Percentiles rank a stretch among this genome's conserved stretches.
phyloP scores from a whole-genome alignment of 345 rosid species.

The Eucalyptus tenuipes region DNA sequence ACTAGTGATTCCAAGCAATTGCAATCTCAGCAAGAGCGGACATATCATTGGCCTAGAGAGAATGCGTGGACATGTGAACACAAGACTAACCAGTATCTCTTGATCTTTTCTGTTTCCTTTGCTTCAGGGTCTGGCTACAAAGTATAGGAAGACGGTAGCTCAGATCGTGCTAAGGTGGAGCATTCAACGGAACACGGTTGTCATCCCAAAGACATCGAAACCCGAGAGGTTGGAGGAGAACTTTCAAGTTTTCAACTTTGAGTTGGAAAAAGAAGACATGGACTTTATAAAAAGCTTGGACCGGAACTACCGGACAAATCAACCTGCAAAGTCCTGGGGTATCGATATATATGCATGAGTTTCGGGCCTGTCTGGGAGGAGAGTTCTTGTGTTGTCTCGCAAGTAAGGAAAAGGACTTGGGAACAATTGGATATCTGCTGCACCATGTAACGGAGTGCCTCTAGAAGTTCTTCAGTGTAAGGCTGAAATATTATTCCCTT shows the following conservation, averaged over 20 bases:
- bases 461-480: neutral
- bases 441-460: neutral
- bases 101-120: neutral
- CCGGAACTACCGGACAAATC: slow-evolving; percentile 62
- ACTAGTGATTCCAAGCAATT: neutral
- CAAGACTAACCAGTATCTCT: neutral
- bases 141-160: slow-evolving; percentile 63
- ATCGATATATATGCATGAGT: slow-evolving; percentile 54
- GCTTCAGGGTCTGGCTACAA: slow-evolving; percentile 54
- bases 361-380: neutral
- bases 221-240: slow-evolving; percentile 57
- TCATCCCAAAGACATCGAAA: slow-evolving; percentile 75
- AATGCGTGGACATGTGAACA: neutral
- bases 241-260: slow-evolving; percentile 47
- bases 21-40: neutral
- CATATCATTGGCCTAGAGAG: neutral
- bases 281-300: slow-evolving; percentile 43
- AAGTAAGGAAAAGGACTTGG: neutral
- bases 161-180: slow-evolving; percentile 76
- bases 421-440: neutral
- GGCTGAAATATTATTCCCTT: neutral
- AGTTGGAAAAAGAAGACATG: slow-evolving; percentile 63
- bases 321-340: slow-evolving; percentile 79
- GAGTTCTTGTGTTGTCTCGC: neutral
- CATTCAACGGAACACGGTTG: slow-evolving; percentile 59